Base-by-base conservation (phyloP, 2,329 filamentous ascomycete genomes). In the Neonectria coccinea region DNA sequence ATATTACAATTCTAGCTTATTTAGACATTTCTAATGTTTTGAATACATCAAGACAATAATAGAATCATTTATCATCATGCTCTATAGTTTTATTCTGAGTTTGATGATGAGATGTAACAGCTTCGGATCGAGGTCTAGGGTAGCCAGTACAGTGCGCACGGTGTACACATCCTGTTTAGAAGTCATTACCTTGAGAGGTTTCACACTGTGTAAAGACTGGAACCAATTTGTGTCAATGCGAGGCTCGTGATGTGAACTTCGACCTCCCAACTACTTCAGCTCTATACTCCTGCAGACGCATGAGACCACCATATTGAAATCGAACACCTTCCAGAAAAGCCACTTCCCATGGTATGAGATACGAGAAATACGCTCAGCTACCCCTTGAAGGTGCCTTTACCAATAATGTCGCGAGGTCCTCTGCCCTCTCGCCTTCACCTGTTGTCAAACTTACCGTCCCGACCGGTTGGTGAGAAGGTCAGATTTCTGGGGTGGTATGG, bases 401-500 rank as follows among this genome's bases (percentile, higher is more conserved):
- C 52, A 56, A 64, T 39, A 56, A 88, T 87, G 86, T 85, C 84
- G 20, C 79, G 79, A 66, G 87, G 86, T 9, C 91, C 92, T 29
- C 80, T 88, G 33, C 86, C 93, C 7, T 90, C 89, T 22, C 83
- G 80, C 63, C 82, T 90, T 44, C 88, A 90, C 64, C 88, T 93
- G 64, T 83, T 95, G 59, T 88, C 86, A 14, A 82, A 86, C 61
- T 80, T 94, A 14, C 81, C 85, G 4, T 74, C 75, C 55, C 81
- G 82, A 53, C 75, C 81, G n/a, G 68, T 81, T 14, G 87, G 87
- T 44, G 87, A 89, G n/a, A 98, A 98, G 81, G 91, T 97, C 65
- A 90, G 95, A 66, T 97, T 98, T 78, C 80, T 98, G 55, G 94
- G 93, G 79, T 97, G 94, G 95, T 97, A 85, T 81, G 89, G 80